Evolutionary conservation across 106 monocot genomes (phyloP).

Genomic region (Allium sativum): DNA sequence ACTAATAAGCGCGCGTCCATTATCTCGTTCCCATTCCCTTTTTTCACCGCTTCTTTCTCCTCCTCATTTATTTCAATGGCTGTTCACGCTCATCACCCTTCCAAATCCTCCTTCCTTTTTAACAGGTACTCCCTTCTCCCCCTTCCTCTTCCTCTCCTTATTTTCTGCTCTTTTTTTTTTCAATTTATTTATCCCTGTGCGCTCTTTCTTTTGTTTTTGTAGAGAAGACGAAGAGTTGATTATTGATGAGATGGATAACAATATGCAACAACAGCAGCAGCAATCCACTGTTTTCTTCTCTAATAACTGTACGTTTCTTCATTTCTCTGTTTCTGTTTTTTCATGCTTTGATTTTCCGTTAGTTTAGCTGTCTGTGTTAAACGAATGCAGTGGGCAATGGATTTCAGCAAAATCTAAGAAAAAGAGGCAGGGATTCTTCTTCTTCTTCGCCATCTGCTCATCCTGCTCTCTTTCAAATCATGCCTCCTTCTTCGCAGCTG

Average conservation of each 20-base stretch:
- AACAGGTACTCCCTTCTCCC: conserved; percentile 17
- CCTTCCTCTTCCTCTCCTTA: background rate
- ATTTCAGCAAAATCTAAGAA: conserved; percentile 16
- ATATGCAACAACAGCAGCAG: background rate
- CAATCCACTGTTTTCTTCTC: conserved; percentile 19
- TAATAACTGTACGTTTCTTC: conserved; percentile 13
- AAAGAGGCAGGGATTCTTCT: conserved; percentile 21
- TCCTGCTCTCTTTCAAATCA: background rate
- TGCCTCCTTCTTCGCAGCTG: conserved; percentile 8
- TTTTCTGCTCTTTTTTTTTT: background rate
- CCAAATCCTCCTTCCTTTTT: conserved; percentile 16
- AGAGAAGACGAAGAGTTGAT: conserved; percentile 18
- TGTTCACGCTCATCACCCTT: conserved; percentile 46
- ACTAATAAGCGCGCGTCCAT: no score
- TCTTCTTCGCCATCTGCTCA: background rate
- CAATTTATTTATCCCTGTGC: background rate
- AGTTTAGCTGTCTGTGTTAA: background rate
- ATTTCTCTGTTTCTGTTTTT: background rate
- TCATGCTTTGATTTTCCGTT: background rate
- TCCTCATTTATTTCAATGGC: conserved; percentile 24
- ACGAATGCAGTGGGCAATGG: background rate
- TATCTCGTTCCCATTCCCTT: no score
- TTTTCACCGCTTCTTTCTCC: background rate
- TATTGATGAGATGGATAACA: conserved; percentile 14
- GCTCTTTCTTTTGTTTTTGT: background rate